Percentiles rank a stretch among this genome's conserved stretches.
phyloP scores from a whole-genome alignment of 768 basidiomycete species.

The Calocera cornea region DNA sequence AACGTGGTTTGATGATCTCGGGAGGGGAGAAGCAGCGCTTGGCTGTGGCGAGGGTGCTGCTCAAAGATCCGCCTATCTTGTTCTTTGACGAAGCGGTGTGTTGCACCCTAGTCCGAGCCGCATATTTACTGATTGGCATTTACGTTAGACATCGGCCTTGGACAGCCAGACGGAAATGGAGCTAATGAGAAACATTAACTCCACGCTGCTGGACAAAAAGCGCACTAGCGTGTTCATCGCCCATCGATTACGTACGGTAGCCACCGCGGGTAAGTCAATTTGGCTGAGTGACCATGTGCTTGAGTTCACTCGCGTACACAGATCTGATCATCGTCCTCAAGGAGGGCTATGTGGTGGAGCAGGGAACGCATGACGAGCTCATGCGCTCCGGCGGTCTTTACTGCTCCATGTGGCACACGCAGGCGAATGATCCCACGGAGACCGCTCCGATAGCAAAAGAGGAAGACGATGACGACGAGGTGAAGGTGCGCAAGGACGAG shows the following conservation, averaged over 20 bases:
- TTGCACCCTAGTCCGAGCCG: constrained; percentile 9
- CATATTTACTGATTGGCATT: background rate
- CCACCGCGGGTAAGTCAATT: background rate
- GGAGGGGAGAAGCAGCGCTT: constrained; percentile 97
- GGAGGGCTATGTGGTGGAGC: constrained; percentile 81
- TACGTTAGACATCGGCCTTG: constrained; percentile 72
- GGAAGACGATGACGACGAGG: too few relatives aligned
- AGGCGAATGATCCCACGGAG: constrained; percentile 21
- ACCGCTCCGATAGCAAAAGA: background rate
- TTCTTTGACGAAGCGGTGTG: constrained; percentile 97
- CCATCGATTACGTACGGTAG: constrained; percentile 37
- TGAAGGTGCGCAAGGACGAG: too few relatives aligned
- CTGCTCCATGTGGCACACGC: constrained; percentile 69
- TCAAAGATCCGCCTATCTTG: constrained; percentile 90
- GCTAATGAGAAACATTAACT: constrained; percentile 87
- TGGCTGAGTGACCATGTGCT: background rate
- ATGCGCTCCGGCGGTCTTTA: constrained; percentile 59
- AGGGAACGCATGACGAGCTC: constrained; percentile 85
- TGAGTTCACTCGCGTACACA: constrained; percentile 18
- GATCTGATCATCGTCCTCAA: constrained; percentile 89
- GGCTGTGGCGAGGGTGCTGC: constrained; percentile 79
- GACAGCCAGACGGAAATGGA: constrained; percentile 92
- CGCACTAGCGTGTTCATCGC: constrained; percentile 96
- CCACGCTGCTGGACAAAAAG: constrained; percentile 53
- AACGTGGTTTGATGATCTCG: constrained; percentile 93